Evolutionary conservation across 768 basidiomycete genomes (phyloP), one percentile per base, ranked within the genome.

Genomic region (Mycena polygramma): DNA sequence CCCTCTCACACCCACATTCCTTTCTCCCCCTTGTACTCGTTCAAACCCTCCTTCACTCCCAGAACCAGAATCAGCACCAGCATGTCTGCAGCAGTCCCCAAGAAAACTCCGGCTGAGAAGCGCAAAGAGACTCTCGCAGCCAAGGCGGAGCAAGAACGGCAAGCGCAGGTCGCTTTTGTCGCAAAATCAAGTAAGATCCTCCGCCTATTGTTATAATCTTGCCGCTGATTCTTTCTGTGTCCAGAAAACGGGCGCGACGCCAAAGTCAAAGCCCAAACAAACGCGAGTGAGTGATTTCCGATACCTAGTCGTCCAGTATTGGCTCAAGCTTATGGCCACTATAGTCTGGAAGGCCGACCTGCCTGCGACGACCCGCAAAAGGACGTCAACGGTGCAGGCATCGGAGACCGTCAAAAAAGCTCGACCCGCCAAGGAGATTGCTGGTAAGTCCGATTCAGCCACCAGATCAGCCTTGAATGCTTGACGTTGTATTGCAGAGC

Each of bases 101-200:
- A 52, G 14, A 48, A 53, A 36, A 63, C 51, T 45, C 7, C 22
- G 19, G 62, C 62, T 4, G 19, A 63, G 24, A 63, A 53, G 10
- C 62, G 62, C 7, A 41, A 41, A 63, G 54, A 20, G 39, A 63
- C 62, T 41, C 22, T 63, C 2, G 62, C 62, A 2, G 62, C 51
- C 19, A 37, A 43, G 39, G 62, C 13, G 4, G 62, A 63, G 22
- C 9, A 17, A 30, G 62, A 35, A 22, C 2, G 39, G 5, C 62
- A 43, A n/a, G 37, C 53, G 62, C 62, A 63, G 35, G 35, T 9
- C 19, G 51, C 51, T 4, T 53, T 52, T 26, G 51, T 43, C 15
- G 51, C 62, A 1, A 26, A 63, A 22, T 17, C 22, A 14, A 63
- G 62, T 53, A 8, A 63, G 62, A 30, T 7, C 11, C 41, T 43